Percentiles rank a stretch among this genome's conserved stretches.
Evolutionary conservation across 345 rosid species (phyloP).

Genomic region (Gynandropsis gynandra): DNA sequence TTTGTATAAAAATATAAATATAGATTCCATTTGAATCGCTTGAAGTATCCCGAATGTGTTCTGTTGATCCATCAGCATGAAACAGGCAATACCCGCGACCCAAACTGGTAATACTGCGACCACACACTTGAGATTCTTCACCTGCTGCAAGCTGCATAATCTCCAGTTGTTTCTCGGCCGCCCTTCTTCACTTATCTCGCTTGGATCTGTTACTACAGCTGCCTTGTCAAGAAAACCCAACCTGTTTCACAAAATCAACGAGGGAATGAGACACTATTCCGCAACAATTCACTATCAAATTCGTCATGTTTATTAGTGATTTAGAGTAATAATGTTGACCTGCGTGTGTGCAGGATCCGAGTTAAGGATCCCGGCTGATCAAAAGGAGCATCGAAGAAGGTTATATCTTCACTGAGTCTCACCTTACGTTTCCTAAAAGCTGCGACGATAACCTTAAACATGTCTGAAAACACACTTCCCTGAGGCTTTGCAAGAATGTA

Average conservation of each 20-base stretch:
- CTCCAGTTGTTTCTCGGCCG: slow-evolving; percentile 44
- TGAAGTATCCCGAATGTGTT: slow-evolving; percentile 57
- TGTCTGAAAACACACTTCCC: slow-evolving; percentile 48
- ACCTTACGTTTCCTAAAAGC: slow-evolving; percentile 37
- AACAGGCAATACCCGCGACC: slow-evolving; percentile 55
- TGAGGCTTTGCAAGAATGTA: slow-evolving; percentile 41
- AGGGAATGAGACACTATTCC: slow-evolving; percentile 28
- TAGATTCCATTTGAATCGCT: slow-evolving; percentile 48
- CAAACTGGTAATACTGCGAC: slow-evolving; percentile 47
- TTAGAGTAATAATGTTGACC: too few species aligned
- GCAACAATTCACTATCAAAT: too few species aligned
- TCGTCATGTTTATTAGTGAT: too few species aligned
- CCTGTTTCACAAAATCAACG: slow-evolving; percentile 19
- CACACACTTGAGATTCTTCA: slow-evolving; percentile 51
- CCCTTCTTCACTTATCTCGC: slow-evolving; percentile 42
- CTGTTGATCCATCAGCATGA: slow-evolving; percentile 56
- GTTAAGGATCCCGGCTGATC: slow-evolving; percentile 17
- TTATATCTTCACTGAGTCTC: slow-evolving; percentile 12
- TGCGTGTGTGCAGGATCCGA: slow-evolving; percentile 5
- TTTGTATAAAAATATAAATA: too few species aligned
- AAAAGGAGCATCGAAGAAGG: slow-evolving; percentile 21
- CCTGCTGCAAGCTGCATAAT: slow-evolving; percentile 52
- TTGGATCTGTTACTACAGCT: slow-evolving; percentile 33
- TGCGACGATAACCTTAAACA: slow-evolving; percentile 43
- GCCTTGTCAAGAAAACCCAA: slow-evolving; percentile 55